Conservation (phyloP, 2,329 filamentous ascomycete genomes). For the Apiospora aurea region DNA sequence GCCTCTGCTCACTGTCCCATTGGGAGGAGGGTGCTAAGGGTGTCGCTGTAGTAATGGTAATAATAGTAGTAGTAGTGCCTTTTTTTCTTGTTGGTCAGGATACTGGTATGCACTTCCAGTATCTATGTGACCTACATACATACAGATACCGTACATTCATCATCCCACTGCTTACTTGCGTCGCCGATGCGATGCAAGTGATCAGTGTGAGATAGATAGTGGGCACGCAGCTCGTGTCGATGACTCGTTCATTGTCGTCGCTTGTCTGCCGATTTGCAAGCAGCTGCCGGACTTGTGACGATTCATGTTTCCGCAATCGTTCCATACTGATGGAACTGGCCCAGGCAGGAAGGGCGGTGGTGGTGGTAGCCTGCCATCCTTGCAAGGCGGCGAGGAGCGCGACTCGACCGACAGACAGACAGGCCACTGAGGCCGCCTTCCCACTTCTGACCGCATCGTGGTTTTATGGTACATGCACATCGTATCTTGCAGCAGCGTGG, state of each 20-base stretch:
- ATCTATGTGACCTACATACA: not conserved
- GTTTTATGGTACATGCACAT: constrained; percentile 7
- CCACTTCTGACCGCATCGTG: not conserved
- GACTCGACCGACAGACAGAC: not conserved
- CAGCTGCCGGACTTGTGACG: constrained; percentile 18
- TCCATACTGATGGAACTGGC: constrained; percentile 15
- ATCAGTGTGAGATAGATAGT: not conserved
- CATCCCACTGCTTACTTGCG: constrained; percentile 9
- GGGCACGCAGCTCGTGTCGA: constrained; percentile 6
- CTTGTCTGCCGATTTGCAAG: not conserved
- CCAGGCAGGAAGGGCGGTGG: not conserved
- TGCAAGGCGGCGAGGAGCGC: not conserved
- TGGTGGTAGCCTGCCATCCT: not conserved
- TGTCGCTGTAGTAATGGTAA: not conserved
- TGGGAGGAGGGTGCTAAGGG: not conserved
- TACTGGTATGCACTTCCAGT: not conserved
- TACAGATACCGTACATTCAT: not conserved
- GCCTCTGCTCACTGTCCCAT: not conserved
- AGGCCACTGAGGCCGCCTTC: constrained; percentile 4
- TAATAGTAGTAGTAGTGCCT: not conserved
- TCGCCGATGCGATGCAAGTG: constrained; percentile 5
- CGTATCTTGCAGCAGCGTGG: not conserved
- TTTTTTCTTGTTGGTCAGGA: not conserved
- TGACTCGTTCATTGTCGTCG: constrained; percentile 18
- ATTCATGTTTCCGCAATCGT: constrained; percentile 19